Evolutionary conservation across 352 stramenopile species (phyloP).

Genomic region (Nothophytophthora sp.): DNA sequence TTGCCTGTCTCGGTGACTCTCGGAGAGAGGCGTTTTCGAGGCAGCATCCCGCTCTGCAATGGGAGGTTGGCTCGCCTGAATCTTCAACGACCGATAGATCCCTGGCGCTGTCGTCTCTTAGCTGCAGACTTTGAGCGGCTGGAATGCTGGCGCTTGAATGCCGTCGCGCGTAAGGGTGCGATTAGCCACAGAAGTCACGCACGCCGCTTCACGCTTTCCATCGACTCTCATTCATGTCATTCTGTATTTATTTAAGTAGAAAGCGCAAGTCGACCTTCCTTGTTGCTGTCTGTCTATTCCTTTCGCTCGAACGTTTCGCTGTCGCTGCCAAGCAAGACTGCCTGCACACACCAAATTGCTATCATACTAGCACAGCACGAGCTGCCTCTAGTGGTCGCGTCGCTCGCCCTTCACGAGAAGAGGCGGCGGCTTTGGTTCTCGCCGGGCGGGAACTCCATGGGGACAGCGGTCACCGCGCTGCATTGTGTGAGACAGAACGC

Average conservation of each 20-base stretch:
- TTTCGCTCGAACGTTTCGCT: not conserved
- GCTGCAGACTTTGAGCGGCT: too few relatives aligned
- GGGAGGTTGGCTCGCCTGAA: too few relatives aligned
- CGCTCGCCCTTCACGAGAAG: slow-evolving; percentile 23
- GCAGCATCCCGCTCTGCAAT: too few relatives aligned
- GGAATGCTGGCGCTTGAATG: too few relatives aligned
- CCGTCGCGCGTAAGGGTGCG: too few relatives aligned
- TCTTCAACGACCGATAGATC: too few relatives aligned
- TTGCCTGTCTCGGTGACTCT: too few relatives aligned
- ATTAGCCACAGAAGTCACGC: too few relatives aligned
- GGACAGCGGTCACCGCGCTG: slow-evolving; percentile 25
- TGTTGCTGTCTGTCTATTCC: not conserved
- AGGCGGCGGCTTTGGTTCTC: slow-evolving; percentile 32
- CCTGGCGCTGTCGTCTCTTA: too few relatives aligned
- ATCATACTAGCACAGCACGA: slow-evolving; percentile 33
- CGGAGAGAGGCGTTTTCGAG: too few relatives aligned
- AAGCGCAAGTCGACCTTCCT: slow-evolving; percentile 2
- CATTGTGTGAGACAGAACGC: slow-evolving; percentile 36
- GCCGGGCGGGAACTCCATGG: slow-evolving; percentile 39
- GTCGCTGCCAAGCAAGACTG: slow-evolving; percentile 2
- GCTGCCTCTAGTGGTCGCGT: too few relatives aligned
- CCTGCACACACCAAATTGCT: slow-evolving; percentile 17
- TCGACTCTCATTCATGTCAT: not conserved
- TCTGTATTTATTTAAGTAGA: not conserved
- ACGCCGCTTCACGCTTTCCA: not conserved